phyloP scores from a whole-genome alignment of 1,284 basidiomycete species.

The Apiotrichum mycotoxinovorans region DNA sequence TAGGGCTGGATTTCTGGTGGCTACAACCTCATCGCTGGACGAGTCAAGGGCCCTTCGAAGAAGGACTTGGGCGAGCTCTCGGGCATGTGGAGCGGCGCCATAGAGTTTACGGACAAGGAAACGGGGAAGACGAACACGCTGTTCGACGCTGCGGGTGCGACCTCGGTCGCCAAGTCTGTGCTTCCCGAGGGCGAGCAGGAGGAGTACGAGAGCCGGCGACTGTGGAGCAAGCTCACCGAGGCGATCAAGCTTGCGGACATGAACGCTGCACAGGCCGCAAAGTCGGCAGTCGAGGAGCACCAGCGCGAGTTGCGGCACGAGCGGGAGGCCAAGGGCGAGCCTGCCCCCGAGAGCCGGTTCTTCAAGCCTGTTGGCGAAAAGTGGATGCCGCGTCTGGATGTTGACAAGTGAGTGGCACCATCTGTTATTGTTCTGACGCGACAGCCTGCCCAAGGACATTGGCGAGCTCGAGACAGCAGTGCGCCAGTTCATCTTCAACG shows the following conservation, averaged over 20 bases:
- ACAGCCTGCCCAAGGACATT: conserved; percentile 67
- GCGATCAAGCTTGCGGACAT: conserved; percentile 87
- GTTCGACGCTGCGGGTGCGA: conserved; percentile 77
- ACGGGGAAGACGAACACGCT: conserved; percentile 68
- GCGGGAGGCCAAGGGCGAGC: conserved; percentile 66
- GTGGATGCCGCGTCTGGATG: conserved; percentile 71
- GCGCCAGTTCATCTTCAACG: conserved; percentile 60
- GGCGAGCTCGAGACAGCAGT: conserved; percentile 61
- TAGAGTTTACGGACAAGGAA: conserved; percentile 78
- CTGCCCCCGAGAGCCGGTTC: conserved; percentile 64
- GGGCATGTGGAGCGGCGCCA: conserved; percentile 85
- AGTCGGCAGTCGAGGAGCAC: conserved; percentile 84
- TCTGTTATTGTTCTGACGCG: background rate
- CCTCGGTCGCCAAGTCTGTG: conserved; percentile 75
- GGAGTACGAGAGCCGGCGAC: conserved; percentile 66
- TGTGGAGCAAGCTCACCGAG: conserved; percentile 81
- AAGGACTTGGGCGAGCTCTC: conserved; percentile 80
- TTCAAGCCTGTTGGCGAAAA: conserved; percentile 69
- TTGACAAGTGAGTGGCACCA: conserved; percentile 55
- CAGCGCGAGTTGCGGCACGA: conserved; percentile 77
- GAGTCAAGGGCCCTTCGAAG: conserved; percentile 60
- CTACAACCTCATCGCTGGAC: conserved; percentile 86
- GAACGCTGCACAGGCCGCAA: conserved; percentile 87
- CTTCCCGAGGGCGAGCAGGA: conserved; percentile 83
- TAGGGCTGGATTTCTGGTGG: conserved; percentile 96